Percentiles rank a stretch among this genome's conserved stretches.
Evolutionary conservation across 2,329 filamentous ascomycete genomes (phyloP).

Genomic region (Sclerotinia glacialis): DNA sequence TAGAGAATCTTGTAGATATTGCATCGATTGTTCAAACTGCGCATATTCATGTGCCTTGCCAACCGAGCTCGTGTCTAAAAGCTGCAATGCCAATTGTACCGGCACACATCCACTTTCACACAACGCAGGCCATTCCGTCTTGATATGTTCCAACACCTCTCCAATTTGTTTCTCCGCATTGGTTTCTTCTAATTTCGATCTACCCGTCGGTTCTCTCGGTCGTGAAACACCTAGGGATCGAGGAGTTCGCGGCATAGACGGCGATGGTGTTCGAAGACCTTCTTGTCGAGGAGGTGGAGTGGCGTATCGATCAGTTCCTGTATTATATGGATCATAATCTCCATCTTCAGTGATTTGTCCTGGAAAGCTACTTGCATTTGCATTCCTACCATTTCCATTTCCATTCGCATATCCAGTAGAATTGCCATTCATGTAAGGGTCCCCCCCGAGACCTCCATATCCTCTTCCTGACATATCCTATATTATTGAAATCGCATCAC

Average conservation of each 20-base stretch:
- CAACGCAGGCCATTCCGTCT: constrained; percentile 89
- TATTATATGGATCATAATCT: constrained; percentile 39
- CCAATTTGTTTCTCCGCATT: constrained; percentile 38
- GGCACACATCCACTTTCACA: constrained; percentile 84
- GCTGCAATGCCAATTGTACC: constrained; percentile 88
- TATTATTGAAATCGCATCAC: constrained; percentile 29
- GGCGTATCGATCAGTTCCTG: constrained; percentile 31
- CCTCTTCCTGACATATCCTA: constrained; percentile 38
- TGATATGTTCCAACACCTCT: constrained; percentile 73
- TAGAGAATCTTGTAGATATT: constrained; percentile 85
- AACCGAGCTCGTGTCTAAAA: constrained; percentile 91
- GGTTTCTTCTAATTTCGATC: constrained; percentile 30
- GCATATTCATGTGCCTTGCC: constrained; percentile 85
- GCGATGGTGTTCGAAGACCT: constrained; percentile 22
- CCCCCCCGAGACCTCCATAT: constrained; percentile 36
- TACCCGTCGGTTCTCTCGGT: constrained; percentile 24
- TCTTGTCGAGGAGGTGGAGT: constrained; percentile 28
- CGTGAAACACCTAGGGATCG: constrained; percentile 27
- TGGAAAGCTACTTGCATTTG: constrained; percentile 31
- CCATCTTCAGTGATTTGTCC: constrained; percentile 30
- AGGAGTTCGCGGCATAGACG: constrained; percentile 29
- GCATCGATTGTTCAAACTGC: constrained; percentile 79
- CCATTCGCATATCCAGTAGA: constrained; percentile 20
- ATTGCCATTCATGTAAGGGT: constrained; percentile 36
- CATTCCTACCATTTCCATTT: constrained; percentile 9